Base-by-base conservation (phyloP, 2,329 filamentous ascomycete species). In the Aureobasidium namibiae region DNA sequence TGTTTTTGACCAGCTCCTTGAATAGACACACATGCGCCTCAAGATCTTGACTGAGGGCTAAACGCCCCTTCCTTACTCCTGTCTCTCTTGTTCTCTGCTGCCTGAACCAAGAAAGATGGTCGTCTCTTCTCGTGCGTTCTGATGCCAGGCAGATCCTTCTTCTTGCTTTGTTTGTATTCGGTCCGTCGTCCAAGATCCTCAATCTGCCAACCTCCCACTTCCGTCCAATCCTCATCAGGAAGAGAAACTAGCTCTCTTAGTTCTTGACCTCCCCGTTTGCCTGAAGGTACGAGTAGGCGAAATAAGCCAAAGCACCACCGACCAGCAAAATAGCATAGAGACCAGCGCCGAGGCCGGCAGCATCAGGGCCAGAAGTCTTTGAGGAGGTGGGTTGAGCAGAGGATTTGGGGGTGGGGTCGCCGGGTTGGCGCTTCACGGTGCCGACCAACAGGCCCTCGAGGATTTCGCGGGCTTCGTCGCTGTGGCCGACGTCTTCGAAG, bases 401-500 rank as follows among this genome's bases (percentile, higher is more conserved):
- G 65, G 80, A 72, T 75, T 86, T 88, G 71, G 89, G 89, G 66
- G 78, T 78, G 65, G 90, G 89, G 79, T 96, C 90, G 69, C 89
- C 89, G 67, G 85, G 79, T 90, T 83, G 73, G 74, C 90, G 84
- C 85, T 95, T 95, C 74, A 96, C 76, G 38, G 72, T 80, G 65
- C 90, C 92, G 66, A 94, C 82, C 56, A 85, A 76, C 65, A 95
- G 79, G 70, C 84, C 83, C 33, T 88, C 85, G 60, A 99, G 85
- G 66, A 95, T 92, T 80, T 97, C 92, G 66, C 94, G 88, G 66
- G 94, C 94, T 82, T 99, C 94, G 76, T 99, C 94, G 70, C 89
- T 95, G 87, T 99, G 94, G 72, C 94, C 94, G 70, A 99, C 94
- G 77, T 99, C 94, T 80, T 99, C 94, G 74, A 99, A 99, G 63